Conservation (phyloP, 2,329 filamentous ascomycete genomes). For the Cladophialophora yegresii region DNA sequence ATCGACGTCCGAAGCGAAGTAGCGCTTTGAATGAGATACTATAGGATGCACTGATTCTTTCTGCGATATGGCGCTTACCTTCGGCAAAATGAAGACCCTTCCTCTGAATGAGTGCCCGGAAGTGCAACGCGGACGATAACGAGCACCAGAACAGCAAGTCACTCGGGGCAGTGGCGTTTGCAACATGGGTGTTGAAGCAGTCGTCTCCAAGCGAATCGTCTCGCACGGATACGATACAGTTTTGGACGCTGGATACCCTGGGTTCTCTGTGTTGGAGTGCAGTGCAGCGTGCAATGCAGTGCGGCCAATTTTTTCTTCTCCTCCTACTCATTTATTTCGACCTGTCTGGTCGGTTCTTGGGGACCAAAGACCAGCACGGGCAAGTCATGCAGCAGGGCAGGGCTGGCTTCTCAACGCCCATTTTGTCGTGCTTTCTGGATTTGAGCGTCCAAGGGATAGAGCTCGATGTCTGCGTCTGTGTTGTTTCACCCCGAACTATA, state of each 20-base stretch:
- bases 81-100: not conserved
- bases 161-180: not conserved
- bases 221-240: not conserved
- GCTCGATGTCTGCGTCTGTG: not conserved
- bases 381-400: not conserved
- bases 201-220: not conserved
- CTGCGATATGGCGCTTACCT: not conserved
- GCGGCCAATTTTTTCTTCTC: no score
- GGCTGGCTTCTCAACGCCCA: not conserved
- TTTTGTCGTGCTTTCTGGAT: not conserved
- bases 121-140: not conserved
- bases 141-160: not conserved
- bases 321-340: not conserved
- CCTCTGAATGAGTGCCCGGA: not conserved
- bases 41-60: not conserved
- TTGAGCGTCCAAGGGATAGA: not conserved
- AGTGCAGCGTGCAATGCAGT: not conserved
- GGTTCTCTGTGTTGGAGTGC: not conserved
- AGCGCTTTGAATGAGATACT: not conserved
- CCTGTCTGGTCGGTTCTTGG: not conserved
- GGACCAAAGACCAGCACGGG: not conserved
- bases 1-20: constrained; percentile 2
- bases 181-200: not conserved
- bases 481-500: not conserved
- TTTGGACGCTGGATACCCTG: not conserved